Evolutionary conservation across 805 yeast genomes (phyloP).

Genomic region (Brettanomyces naardenensis): DNA sequence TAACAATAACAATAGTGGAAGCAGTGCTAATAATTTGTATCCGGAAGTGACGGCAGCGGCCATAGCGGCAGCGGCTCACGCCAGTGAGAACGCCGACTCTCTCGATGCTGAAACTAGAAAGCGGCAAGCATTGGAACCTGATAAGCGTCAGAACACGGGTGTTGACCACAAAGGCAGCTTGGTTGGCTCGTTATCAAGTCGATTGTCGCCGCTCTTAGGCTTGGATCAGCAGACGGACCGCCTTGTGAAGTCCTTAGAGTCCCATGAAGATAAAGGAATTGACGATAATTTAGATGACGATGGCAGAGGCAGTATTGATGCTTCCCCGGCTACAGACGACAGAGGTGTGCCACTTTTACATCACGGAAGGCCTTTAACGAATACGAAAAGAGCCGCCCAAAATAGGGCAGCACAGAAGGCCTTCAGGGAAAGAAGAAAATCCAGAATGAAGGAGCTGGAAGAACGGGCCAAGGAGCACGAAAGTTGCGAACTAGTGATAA

Average conservation of each 20-base stretch:
- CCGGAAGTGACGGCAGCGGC: conserved; percentile 13
- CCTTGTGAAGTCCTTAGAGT: background rate
- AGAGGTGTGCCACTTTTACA: conserved; percentile 10
- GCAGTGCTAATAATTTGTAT: background rate
- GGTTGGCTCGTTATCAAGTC: background rate
- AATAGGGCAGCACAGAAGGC: conserved; percentile 90
- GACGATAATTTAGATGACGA: background rate
- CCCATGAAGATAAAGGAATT: background rate
- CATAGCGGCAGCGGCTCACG: conserved; percentile 26
- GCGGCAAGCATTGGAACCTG: too few species aligned
- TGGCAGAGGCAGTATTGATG: background rate
- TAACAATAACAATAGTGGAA: background rate
- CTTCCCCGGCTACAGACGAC: conserved; percentile 13
- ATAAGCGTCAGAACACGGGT: too few species aligned
- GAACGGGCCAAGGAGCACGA: conserved; percentile 56
- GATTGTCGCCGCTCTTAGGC: background rate
- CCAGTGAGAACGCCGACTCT: background rate
- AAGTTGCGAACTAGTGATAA: conserved; percentile 55
- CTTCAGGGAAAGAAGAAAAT: conserved; percentile 77
- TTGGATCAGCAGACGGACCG: background rate
- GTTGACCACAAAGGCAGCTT: conserved; percentile 1
- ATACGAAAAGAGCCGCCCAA: conserved; percentile 83
- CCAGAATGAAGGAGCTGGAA: conserved; percentile 75
- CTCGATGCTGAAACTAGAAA: too few species aligned
- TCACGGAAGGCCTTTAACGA: conserved; percentile 32